Evolutionary conservation across 768 basidiomycete genomes (phyloP).

Genomic region (Suillus fuscotomentosus): DNA sequence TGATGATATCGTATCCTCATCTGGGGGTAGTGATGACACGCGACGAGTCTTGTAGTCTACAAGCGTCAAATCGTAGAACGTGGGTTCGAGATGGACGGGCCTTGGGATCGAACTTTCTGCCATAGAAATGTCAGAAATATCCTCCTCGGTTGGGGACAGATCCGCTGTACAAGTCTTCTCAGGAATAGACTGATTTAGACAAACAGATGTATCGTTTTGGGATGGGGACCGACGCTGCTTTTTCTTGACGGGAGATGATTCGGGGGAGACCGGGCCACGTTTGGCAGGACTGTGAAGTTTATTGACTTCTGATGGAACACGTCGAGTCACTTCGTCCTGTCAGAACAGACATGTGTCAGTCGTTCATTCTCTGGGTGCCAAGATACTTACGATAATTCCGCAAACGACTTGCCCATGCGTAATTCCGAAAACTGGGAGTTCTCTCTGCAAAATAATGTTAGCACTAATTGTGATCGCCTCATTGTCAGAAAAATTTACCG

Average conservation of each 20-base stretch:
- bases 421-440: conserved; percentile 82
- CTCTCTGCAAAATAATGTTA: conserved; percentile 48
- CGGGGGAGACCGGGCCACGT: conserved; percentile 18
- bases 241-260: conserved; percentile 25
- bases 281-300: conserved; percentile 8
- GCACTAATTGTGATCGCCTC: neutral
- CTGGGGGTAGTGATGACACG: conserved; percentile 46
- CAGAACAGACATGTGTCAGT: conserved; percentile 4
- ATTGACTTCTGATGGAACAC: conserved; percentile 5
- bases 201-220: conserved; percentile 14
- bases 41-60: conserved; percentile 74
- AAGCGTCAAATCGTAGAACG: conserved; percentile 38
- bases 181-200: neutral
- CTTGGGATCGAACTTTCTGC: neutral
- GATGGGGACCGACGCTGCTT: conserved; percentile 23
- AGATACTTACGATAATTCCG: conserved; percentile 66
- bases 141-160: neutral
- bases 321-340: conserved; percentile 52
- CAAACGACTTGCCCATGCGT: conserved; percentile 61
- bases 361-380: neutral
- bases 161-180: neutral
- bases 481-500: conserved; percentile 39
- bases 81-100: neutral
- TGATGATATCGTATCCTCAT: conserved; percentile 56
- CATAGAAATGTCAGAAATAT: neutral